A percentile compares a stretch with the other conserved stretches of the same genome.
Conservation (phyloP, 78 protist species). For the Creolimax fragrantissima region DNA sequence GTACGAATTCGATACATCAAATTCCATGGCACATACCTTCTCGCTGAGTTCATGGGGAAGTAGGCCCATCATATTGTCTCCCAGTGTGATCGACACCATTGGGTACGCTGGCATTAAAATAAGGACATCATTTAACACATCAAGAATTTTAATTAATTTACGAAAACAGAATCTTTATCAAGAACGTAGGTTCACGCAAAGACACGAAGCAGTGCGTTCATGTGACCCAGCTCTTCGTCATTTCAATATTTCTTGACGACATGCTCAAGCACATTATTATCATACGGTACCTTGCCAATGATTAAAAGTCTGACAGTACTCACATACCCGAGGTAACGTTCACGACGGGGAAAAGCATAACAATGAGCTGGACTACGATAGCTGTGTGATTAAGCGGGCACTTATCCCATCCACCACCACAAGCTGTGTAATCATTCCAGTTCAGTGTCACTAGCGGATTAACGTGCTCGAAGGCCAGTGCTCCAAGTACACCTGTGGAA, state of each 20-base stretch:
- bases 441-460: constrained; percentile 16
- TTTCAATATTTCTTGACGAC: too few relatives aligned
- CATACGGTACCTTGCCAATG: too few relatives aligned
- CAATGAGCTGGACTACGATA: not conserved
- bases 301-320: too few relatives aligned
- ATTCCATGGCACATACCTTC: not conserved
- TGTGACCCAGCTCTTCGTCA: too few relatives aligned
- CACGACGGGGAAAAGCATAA: constrained; percentile 12
- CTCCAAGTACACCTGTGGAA: not conserved
- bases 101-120: not conserved
- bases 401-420: constrained; percentile 10
- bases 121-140: too few relatives aligned
- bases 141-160: too few relatives aligned
- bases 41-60: not conserved
- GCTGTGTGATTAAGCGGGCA: not conserved
- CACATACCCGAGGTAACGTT: not conserved
- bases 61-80: not conserved
- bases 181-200: too few relatives aligned
- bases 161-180: too few relatives aligned
- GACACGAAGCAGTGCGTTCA: too few relatives aligned
- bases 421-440: constrained; percentile 25
- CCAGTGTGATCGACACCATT: not conserved
- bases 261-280: too few relatives aligned
- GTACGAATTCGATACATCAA: too few relatives aligned
- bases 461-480: constrained; percentile 14